A percentile compares a stretch with the other conserved stretches of the same genome.
phyloP scores from a whole-genome alignment of 129 eudicot species.

The Dittrichia graveolens region DNA sequence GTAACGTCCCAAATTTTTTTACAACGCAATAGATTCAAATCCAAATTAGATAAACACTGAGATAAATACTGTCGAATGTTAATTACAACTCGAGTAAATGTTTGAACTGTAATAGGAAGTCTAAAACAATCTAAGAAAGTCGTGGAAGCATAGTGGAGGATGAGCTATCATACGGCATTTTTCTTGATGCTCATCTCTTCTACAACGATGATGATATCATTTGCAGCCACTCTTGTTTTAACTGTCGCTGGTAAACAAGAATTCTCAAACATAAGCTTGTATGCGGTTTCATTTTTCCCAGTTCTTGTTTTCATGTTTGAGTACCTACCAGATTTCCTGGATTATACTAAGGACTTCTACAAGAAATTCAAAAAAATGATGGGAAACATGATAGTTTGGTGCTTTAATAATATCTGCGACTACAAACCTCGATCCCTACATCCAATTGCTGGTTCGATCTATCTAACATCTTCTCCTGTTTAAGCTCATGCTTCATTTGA shows the following conservation, averaged over 20 bases:
- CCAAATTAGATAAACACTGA: too few relatives aligned
- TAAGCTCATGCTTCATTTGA: neutral
- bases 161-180: conserved; percentile 30
- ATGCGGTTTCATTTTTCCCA: conserved; percentile 41
- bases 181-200: conserved; percentile 36
- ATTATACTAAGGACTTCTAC: neutral
- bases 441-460: neutral
- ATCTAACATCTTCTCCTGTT: neutral
- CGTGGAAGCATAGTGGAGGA: too few relatives aligned
- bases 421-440: conserved; percentile 24
- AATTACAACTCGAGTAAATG: too few relatives aligned
- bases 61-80: too few relatives aligned
- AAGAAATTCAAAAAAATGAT: neutral
- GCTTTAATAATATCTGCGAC: conserved; percentile 11
- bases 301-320: conserved; percentile 29
- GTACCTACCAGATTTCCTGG: conserved; percentile 9
- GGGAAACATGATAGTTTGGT: neutral
- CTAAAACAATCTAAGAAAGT: too few relatives aligned
- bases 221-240: conserved; percentile 46
- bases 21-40: too few relatives aligned
- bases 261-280: conserved; percentile 35
- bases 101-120: too few relatives aligned
- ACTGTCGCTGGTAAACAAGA: conserved; percentile 18
- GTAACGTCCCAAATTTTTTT: too few relatives aligned
- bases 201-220: conserved; percentile 52